Base-by-base conservation (phyloP, 23 red algal species). In the Cyanidioschyzon merolae region DNA sequence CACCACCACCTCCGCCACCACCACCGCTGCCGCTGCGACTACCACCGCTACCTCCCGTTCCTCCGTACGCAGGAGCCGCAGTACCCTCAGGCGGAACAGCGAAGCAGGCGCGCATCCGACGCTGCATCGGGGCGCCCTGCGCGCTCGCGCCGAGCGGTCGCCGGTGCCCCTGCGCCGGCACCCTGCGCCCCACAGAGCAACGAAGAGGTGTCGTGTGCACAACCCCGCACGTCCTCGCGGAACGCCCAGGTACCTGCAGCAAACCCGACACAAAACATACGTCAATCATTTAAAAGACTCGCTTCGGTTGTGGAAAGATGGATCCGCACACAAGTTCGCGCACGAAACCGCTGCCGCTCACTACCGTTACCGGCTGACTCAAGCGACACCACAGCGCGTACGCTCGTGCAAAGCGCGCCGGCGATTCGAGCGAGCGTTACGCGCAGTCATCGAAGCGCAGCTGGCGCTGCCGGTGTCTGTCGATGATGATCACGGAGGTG, bases 1-100 rank as follows among this genome's bases (percentile, higher is more conserved):
- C 77, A 37, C 57, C 54, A 37, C 35, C 18, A 57, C 59, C 59
- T 40, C 40, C 39, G 50, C 50, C 50, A 12, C 63, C 63, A 71
- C 63, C n/a, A 35, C 63, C 63, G 29, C 63, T 27, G 29, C 63
- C 63, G 50, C 50, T 57, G 24, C 50, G 50, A 16, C 50, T 24
- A 24, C 50, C 50, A 24, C 50, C 50, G n/a, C n/a, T n/a, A n/a
- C n/a, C n/a, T n/a, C n/a, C n/a, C n/a, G n/a, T n/a, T 15, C 45
- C 45, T 15, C 45, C 45, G 45, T 54, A 54, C 21, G 45, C 12
- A 7, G 45, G 45, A 7, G 45, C 45, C 21, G 21, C 45, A 54
- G 45, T 21, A 15, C 45, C 45, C 45, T 54, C 45, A 15, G 45
- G 45, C 45, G 45, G 21, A 21, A 54, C 12, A 7, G 45, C 45